A percentile compares a stretch with the other conserved stretches of the same genome.
Evolutionary conservation across 148 eudicot species (phyloP).

Genomic region (Vaccinium darrowii): DNA sequence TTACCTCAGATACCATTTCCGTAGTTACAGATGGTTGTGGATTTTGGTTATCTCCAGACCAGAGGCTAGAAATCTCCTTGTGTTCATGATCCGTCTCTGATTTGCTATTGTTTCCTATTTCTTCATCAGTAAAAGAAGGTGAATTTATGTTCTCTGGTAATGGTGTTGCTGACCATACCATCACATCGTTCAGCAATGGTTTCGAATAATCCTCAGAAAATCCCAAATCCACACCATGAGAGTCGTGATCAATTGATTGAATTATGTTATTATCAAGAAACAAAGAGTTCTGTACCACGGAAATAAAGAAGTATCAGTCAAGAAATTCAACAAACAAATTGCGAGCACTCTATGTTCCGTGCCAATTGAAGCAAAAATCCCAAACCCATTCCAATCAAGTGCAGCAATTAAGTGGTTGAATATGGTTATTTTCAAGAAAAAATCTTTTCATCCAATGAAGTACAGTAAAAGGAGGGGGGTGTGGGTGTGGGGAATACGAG

Average conservation of each 20-base stretch:
- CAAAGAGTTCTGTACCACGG: constrained; percentile 14
- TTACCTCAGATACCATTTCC: constrained; percentile 19
- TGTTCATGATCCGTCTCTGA: constrained; percentile 11
- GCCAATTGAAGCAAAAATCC: constrained; percentile 8
- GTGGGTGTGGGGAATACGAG: constrained; percentile 1
- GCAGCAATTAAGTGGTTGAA: neutral
- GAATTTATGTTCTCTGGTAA: constrained; percentile 21
- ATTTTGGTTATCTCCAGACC: constrained; percentile 30
- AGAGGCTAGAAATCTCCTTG: constrained; percentile 32
- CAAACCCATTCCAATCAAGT: neutral
- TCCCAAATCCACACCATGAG: constrained; percentile 29
- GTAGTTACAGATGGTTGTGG: constrained; percentile 4
- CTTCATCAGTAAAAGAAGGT: constrained; percentile 16
- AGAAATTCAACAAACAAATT: neutral
- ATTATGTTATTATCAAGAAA: constrained; percentile 19
- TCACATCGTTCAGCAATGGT: constrained; percentile 20
- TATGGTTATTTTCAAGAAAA: neutral
- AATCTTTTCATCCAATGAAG: neutral
- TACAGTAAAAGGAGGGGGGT: neutral
- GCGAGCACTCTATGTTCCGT: neutral
- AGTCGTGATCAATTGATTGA: constrained; percentile 20
- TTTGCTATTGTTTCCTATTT: constrained; percentile 23
- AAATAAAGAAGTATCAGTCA: neutral
- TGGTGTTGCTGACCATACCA: constrained; percentile 23
- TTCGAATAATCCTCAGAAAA: constrained; percentile 28